A percentile compares a stretch with the other conserved stretches of the same genome.
Conservation (phyloP, 352 stramenopile species). For the Pythium chondricola region DNA sequence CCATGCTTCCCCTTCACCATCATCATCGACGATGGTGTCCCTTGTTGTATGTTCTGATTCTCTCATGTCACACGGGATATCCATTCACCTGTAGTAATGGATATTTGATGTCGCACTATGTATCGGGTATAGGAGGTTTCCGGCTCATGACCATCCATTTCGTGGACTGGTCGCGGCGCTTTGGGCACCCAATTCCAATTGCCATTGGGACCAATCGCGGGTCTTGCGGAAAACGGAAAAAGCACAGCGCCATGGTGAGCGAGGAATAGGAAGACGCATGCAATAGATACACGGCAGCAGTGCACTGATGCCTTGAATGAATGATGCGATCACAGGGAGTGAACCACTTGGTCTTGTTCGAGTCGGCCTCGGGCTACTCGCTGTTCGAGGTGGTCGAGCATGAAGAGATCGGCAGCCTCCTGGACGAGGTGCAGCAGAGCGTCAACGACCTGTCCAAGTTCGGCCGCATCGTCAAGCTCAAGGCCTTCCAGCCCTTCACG, state of each 20-base stretch:
- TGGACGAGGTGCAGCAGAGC: constrained; percentile 88
- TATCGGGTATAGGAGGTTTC: constrained; percentile 21
- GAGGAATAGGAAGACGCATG: too few species aligned
- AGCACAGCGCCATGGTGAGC: neutral
- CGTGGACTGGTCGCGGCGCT: constrained; percentile 2
- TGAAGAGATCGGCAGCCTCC: constrained; percentile 93
- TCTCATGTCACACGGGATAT: constrained; percentile 15
- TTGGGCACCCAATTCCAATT: neutral
- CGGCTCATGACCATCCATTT: constrained; percentile 25
- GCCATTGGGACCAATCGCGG: constrained; percentile 8
- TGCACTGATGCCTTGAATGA: too few species aligned
- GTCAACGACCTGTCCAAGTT: constrained; percentile 94
- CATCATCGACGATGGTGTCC: too few species aligned
- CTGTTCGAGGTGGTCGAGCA: constrained; percentile 98
- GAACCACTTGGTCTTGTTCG: constrained; percentile 93
- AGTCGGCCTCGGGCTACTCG: constrained; percentile 97
- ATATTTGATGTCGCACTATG: constrained; percentile 1
- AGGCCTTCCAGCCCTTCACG: constrained; percentile 99
- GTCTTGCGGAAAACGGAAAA: constrained; percentile 5
- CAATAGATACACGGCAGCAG: too few species aligned
- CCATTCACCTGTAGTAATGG: neutral
- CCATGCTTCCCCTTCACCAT: too few species aligned
- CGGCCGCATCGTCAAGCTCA: constrained; percentile 97
- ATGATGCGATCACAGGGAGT: constrained; percentile 23
- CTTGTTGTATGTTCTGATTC: too few species aligned